phyloP scores from a whole-genome alignment of 352 stramenopile species.

The Pythium insidiosum region DNA sequence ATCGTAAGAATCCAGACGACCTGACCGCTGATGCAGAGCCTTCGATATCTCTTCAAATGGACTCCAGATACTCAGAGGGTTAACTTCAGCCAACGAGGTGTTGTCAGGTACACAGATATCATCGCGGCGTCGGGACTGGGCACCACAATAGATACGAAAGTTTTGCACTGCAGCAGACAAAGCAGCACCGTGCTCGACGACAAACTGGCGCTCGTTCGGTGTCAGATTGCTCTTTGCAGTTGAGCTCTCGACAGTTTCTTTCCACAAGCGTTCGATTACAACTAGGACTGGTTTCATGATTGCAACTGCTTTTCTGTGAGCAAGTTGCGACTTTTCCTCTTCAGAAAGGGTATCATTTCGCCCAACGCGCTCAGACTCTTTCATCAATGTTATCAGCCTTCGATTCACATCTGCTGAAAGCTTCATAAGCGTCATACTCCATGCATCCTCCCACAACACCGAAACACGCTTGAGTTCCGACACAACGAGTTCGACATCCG shows the following conservation, averaged over 20 bases:
- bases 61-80: too few species aligned
- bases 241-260: slow-evolving; percentile 43
- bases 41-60: slow-evolving; percentile 78
- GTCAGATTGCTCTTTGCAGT: slow-evolving; percentile 22
- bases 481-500: slow-evolving; percentile 52
- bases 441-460: slow-evolving; percentile 80
- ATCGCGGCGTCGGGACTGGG: slow-evolving; percentile 11
- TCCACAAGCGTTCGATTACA: slow-evolving; percentile 50
- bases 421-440: slow-evolving; percentile 64
- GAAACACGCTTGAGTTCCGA: slow-evolving; percentile 71
- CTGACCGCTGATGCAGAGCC: slow-evolving; percentile 24
- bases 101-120: slow-evolving; percentile 14
- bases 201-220: slow-evolving; percentile 67
- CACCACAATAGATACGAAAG: slow-evolving; percentile 34
- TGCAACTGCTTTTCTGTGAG: slow-evolving; percentile 60
- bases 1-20: slow-evolving; percentile 26
- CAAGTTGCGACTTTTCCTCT: slow-evolving; percentile 57
- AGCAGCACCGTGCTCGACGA: slow-evolving; percentile 42
- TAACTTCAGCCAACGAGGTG: too few species aligned
- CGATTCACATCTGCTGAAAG: slow-evolving; percentile 63
- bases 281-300: slow-evolving; percentile 82
- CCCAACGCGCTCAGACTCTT: slow-evolving; percentile 59
- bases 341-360: slow-evolving; percentile 57
- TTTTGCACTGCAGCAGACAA: slow-evolving; percentile 37
- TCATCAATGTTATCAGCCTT: slow-evolving; percentile 58